Evolutionary conservation across 805 yeast genomes (phyloP).

Genomic region (Candida palmyrensis): DNA sequence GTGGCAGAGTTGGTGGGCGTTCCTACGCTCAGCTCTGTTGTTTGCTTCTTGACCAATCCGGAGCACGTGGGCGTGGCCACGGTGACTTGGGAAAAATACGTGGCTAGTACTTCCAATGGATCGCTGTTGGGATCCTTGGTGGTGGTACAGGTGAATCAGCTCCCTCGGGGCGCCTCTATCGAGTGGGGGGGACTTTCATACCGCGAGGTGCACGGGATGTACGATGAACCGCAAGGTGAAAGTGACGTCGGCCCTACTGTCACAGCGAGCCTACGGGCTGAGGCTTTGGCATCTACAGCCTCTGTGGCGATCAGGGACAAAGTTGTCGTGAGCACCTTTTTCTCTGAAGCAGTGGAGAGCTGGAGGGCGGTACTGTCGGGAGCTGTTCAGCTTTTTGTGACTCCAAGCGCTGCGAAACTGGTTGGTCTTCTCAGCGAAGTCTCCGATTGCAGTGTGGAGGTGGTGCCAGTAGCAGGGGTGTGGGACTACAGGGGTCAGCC

Average conservation of each 20-base stretch:
- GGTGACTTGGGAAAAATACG: conserved; percentile 44
- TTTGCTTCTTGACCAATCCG: conserved; percentile 49
- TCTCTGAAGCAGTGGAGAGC: no score
- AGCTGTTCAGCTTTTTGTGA: no score
- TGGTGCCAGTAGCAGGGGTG: conserved; percentile 17
- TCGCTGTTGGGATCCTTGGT: conserved; percentile 28
- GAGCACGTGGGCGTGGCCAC: conserved; percentile 23
- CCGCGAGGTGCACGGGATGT: conserved; percentile 28
- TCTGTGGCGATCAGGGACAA: no score
- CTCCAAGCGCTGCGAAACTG: no score
- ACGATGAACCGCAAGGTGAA: no score
- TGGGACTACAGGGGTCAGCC: conserved; percentile 19
- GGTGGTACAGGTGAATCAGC: conserved; percentile 47
- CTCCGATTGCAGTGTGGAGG: conserved; percentile 19
- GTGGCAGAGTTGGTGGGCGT: conserved; percentile 54
- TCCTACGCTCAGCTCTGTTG: conserved; percentile 38
- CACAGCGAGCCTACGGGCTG: no score
- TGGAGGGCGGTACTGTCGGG: no score
- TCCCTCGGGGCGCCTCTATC: conserved; percentile 61
- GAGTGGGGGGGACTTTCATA: conserved; percentile 74
- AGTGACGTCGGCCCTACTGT: no score
- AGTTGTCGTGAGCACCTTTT: no score
- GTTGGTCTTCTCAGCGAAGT: no score
- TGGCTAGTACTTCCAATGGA: conserved; percentile 11
- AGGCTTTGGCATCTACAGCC: no score